phyloP scores from a whole-genome alignment of 257 asterid genomes.

The Rehmannia glutinosa region DNA sequence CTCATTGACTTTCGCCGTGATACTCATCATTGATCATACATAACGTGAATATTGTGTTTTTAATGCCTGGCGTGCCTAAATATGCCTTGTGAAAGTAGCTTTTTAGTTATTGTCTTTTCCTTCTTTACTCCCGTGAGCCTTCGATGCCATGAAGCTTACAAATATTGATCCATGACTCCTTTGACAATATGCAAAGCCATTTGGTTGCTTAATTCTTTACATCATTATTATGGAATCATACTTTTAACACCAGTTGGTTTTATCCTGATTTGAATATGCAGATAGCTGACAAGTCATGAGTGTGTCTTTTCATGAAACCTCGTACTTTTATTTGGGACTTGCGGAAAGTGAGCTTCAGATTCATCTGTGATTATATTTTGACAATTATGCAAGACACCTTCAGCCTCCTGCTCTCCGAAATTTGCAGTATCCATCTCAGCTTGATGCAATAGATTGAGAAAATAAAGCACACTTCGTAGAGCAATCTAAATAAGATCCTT shows the following conservation, averaged over 20 bases:
- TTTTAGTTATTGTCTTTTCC: neutral
- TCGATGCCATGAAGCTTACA: neutral
- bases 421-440: slow-evolving; percentile 16
- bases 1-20: neutral
- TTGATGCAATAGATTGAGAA: slow-evolving; percentile 16
- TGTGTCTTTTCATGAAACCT: slow-evolving; percentile 16
- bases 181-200: too few relatives aligned
- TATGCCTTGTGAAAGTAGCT: neutral
- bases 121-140: neutral
- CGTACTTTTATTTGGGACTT: slow-evolving; percentile 11
- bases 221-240: neutral
- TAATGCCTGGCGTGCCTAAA: neutral
- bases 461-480: slow-evolving; percentile 9
- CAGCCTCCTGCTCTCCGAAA: slow-evolving; percentile 4
- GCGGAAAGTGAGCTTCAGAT: slow-evolving; percentile 27
- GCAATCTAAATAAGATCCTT: slow-evolving; percentile 10
- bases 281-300: slow-evolving; percentile 34
- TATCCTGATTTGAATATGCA: slow-evolving; percentile 20
- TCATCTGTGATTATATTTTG: slow-evolving; percentile 7
- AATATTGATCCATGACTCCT: neutral
- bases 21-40: neutral
- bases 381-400: slow-evolving; percentile 4
- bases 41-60: neutral
- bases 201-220: neutral
- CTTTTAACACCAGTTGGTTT: neutral